Percentiles rank a stretch among this genome's conserved stretches.
Evolutionary conservation across 148 eudicot genomes (phyloP).

Genomic region (Simmondsia chinensis): DNA sequence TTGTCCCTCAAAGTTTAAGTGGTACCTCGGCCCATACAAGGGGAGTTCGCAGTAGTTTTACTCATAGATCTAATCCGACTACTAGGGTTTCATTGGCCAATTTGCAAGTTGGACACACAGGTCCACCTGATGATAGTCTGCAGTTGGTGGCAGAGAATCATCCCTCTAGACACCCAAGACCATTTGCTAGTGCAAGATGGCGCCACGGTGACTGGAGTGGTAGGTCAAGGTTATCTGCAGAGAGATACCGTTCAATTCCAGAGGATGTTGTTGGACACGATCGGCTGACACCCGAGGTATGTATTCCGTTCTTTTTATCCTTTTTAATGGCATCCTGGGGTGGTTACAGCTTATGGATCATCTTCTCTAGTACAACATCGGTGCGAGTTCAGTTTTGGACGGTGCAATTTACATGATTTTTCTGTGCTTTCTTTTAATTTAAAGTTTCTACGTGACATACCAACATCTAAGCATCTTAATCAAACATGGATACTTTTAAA

Average conservation of each 20-base stretch:
- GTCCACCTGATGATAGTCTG: constrained; percentile 35
- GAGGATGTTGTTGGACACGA: constrained; percentile 33
- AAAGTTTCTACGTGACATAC: too few species aligned
- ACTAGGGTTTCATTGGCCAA: constrained; percentile 33
- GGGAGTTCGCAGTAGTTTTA: constrained; percentile 39
- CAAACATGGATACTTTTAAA: too few species aligned
- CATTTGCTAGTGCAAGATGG: constrained; percentile 39
- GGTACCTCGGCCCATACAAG: constrained; percentile 30
- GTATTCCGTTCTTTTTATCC: too few species aligned
- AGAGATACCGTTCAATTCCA: constrained; percentile 44
- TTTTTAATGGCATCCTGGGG: too few species aligned
- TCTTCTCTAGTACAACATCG: too few species aligned
- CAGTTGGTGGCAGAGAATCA: constrained; percentile 37
- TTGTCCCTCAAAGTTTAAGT: constrained; percentile 26
- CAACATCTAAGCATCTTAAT: too few species aligned
- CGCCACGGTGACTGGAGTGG: constrained; percentile 56
- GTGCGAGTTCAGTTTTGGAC: too few species aligned
- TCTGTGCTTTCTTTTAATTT: too few species aligned
- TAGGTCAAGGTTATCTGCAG: constrained; percentile 49
- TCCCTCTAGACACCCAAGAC: constrained; percentile 50
- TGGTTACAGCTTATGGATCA: too few species aligned
- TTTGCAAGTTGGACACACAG: constrained; percentile 23
- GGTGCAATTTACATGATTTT: too few species aligned
- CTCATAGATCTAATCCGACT: constrained; percentile 31
- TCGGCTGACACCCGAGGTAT: constrained; percentile 54